Percentiles rank a stretch among this genome's conserved stretches.
These are phyloP conservation scores for Ceratocystis alfenasii DNA, from an alignment of 2,329 filamentous ascomycete species.

Conservation along the genomic window DNA sequence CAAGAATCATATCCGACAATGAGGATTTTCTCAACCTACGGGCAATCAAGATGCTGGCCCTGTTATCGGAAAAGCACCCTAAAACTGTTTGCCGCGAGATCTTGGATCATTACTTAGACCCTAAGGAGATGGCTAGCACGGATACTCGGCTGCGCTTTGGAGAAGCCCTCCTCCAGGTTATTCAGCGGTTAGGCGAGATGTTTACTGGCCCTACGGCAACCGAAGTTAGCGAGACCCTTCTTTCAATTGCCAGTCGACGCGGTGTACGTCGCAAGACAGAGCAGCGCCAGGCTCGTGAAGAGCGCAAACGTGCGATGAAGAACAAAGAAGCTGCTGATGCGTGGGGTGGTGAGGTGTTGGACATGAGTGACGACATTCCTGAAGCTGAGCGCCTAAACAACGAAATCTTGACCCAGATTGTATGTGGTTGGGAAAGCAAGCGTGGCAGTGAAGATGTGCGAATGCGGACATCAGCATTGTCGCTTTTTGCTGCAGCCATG, in stretches of 20 bases:
- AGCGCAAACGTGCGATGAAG: slow-evolving; percentile 38
- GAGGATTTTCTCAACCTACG: slow-evolving; percentile 62
- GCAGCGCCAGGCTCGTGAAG: slow-evolving; percentile 41
- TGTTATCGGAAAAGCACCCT: slow-evolving; percentile 50
- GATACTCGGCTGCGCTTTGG: slow-evolving; percentile 57
- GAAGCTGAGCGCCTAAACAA: slow-evolving; percentile 36
- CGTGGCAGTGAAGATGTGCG: slow-evolving; percentile 56
- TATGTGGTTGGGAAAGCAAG: slow-evolving; percentile 56
- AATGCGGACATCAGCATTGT: slow-evolving; percentile 56
- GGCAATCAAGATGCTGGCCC: slow-evolving; percentile 53
- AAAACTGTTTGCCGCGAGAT: slow-evolving; percentile 50
- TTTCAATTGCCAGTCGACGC: slow-evolving; percentile 53
- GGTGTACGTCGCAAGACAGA: slow-evolving; percentile 49
- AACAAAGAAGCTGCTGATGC: slow-evolving; percentile 39
- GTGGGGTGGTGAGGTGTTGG: slow-evolving; percentile 43
- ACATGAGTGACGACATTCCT: slow-evolving; percentile 36
- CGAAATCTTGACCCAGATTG: slow-evolving; percentile 45
- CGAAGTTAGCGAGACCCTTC: slow-evolving; percentile 44
- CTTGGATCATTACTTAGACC: slow-evolving; percentile 55
- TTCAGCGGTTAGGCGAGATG: slow-evolving; percentile 47
- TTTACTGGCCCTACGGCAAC: slow-evolving; percentile 44
- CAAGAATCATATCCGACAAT: slow-evolving; percentile 49
- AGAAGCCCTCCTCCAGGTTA: slow-evolving; percentile 52
- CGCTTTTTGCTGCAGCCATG: slow-evolving; percentile 47
- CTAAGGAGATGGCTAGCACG: slow-evolving; percentile 43